These are phyloP conservation scores for Fusarium buharicum DNA, from an alignment of 2,329 filamentous ascomycete species.

Conservation along the genomic window DNA sequence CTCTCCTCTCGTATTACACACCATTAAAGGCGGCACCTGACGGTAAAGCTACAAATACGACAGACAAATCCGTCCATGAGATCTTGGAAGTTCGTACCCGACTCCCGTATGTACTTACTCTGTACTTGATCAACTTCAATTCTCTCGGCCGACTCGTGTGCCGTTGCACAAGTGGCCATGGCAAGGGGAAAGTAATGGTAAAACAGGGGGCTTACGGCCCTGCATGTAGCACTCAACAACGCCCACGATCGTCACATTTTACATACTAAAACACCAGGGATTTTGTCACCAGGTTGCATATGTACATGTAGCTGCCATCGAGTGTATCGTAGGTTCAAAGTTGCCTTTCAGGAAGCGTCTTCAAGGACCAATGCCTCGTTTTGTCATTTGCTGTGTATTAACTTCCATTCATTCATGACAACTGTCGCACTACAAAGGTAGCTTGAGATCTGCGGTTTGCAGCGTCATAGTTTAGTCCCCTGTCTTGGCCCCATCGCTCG, in stretches of 20 bases:
- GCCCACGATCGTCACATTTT: slow-evolving; percentile 18
- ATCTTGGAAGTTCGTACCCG: slow-evolving; percentile 6
- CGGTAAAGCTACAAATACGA: slow-evolving; percentile 13
- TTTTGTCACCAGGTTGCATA: slow-evolving; percentile 5
- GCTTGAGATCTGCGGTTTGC: slow-evolving; percentile 12
- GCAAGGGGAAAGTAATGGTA: slow-evolving; percentile 5
- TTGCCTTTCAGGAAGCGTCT: slow-evolving; percentile 11
- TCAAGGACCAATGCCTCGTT: slow-evolving; percentile 1
- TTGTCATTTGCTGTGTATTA: background rate
- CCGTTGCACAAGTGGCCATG: slow-evolving; percentile 21
- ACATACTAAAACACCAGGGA: slow-evolving; percentile 1
- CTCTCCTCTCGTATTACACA: slow-evolving; percentile 34
- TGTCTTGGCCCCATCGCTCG: slow-evolving; percentile 28
- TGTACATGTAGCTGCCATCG: slow-evolving; percentile 13
- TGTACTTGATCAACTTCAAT: background rate
- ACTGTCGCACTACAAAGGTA: slow-evolving; percentile 17
- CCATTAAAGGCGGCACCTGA: slow-evolving; percentile 26
- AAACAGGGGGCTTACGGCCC: slow-evolving; percentile 27
- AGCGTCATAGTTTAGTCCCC: slow-evolving; percentile 32
- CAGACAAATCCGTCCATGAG: slow-evolving; percentile 1
- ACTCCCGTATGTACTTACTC: slow-evolving; percentile 21
- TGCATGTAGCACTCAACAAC: slow-evolving; percentile 12
- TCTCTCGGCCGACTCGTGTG: slow-evolving; percentile 32
- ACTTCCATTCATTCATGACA: background rate
- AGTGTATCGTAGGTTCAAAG: background rate